Evolutionary conservation across 768 basidiomycete genomes (phyloP), one percentile per base, ranked within the genome.

Genomic region (Hygrophoropsis aurantiaca): DNA sequence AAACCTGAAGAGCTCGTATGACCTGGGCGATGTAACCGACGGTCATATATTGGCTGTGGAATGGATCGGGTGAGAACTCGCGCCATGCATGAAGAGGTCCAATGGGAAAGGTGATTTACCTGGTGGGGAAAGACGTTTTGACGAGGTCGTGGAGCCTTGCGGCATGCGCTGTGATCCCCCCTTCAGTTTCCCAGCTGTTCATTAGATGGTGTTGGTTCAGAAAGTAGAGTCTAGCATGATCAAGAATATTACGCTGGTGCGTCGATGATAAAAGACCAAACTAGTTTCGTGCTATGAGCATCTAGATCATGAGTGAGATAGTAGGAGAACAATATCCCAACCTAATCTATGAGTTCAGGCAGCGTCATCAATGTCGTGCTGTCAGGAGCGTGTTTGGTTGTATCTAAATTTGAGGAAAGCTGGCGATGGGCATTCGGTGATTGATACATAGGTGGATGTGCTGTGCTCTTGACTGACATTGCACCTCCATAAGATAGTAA

Each of bases 141-240:
- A 88, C 63, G 25, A 73, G 58, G 10, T 70, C 67, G 33, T 77
- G 78, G 11, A 81, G 77, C 44, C 82, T 71, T 36, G 69, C 64
- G 3, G 85, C 81, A 4, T 91, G 71, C 1, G 64, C 57, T n/a
- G 68, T 58, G 20, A 85, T 70, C 1, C 79, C 82, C 11, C 75
- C 66, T 2, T 77, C 67, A 5, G 70, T 71, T 13, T 77, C 68
- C 58, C 81, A 77, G 46, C 69, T 72, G 15, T 70, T 71, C 67
- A 81, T 74, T 13, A 99, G 66, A 58, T 95, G 89, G 38, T 87
- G 84, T 58, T 92, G 93, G 64, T 98, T 97, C 44, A 98, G 69
- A 60, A 85, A 90, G 56, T 85, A 84, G 13, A 99, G 77, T 59
- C 97, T 97, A 9, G 67, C 66, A 0, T 79, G 76, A 52, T 94